Evolutionary conservation across 2,329 filamentous ascomycete species (phyloP).

Genomic region (Talaromyces albobiverticillius): DNA sequence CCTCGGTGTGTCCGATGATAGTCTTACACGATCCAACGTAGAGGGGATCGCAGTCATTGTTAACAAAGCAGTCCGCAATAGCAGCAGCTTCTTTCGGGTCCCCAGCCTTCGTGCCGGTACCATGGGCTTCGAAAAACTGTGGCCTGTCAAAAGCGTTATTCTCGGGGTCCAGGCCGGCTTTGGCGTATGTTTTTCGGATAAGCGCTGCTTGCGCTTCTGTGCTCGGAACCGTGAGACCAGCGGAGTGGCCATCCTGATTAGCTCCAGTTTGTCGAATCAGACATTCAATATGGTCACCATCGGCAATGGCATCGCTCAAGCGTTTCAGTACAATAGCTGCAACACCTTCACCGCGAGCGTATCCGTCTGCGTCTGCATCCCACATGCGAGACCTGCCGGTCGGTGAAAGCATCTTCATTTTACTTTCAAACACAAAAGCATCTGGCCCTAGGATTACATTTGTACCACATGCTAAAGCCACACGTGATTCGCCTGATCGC

Average conservation of each 20-base stretch:
- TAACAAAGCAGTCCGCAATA: slow-evolving; percentile 5
- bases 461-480: slow-evolving; percentile 22
- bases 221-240: slow-evolving; percentile 30
- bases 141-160: slow-evolving; percentile 20
- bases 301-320: slow-evolving; percentile 43
- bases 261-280: slow-evolving; percentile 28
- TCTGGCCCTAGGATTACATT: slow-evolving; percentile 27
- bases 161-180: slow-evolving; percentile 33
- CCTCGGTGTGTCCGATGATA: slow-evolving; percentile 34
- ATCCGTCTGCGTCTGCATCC: slow-evolving; percentile 46
- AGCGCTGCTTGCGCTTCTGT: slow-evolving; percentile 32
- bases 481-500: slow-evolving; percentile 23
- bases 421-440: no score
- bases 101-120: slow-evolving; percentile 30
- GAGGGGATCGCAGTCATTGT: background rate
- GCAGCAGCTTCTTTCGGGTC: slow-evolving; percentile 19
- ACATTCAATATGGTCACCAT: slow-evolving; percentile 42
- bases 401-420: slow-evolving; percentile 50
- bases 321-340: slow-evolving; percentile 50
- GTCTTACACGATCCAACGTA: slow-evolving; percentile 30
- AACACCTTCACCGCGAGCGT: slow-evolving; percentile 52
- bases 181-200: slow-evolving; percentile 34
- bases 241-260: slow-evolving; percentile 31
- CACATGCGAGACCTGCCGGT: slow-evolving; percentile 52
- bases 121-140: slow-evolving; percentile 44